Evolutionary conservation across 192 early-diverging fungal species (phyloP).

Genomic region (Coemansia sp.): DNA sequence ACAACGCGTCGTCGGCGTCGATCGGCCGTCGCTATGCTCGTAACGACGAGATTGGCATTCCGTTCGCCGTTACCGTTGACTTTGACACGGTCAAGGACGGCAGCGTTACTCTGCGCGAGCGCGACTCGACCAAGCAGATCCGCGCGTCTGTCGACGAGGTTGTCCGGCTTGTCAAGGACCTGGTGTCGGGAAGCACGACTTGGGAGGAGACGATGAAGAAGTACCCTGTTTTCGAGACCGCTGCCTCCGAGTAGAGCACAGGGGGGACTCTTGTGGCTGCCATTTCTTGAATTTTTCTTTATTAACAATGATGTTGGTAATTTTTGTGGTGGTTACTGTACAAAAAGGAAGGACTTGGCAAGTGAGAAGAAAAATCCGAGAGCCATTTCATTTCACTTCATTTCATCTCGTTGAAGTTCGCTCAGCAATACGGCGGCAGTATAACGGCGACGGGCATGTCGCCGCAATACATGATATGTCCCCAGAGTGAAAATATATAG

Average conservation of each 20-base stretch:
- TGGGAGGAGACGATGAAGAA: slow-evolving; percentile 69
- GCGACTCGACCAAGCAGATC: slow-evolving; percentile 95
- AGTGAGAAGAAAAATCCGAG: too few species aligned
- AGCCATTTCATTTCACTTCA: too few species aligned
- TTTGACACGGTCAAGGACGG: slow-evolving; percentile 94
- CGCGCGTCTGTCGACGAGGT: slow-evolving; percentile 72
- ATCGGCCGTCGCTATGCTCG: slow-evolving; percentile 96
- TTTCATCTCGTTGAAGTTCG: too few species aligned
- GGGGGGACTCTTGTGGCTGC: not conserved
- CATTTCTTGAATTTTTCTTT: too few species aligned
- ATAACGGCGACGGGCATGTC: slow-evolving; percentile 22
- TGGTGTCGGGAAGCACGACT: slow-evolving; percentile 66
- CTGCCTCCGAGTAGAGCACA: slow-evolving; percentile 11
- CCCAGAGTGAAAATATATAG: slow-evolving; percentile 33
- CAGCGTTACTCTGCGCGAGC: slow-evolving; percentile 93
- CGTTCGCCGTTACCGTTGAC: slow-evolving; percentile 96
- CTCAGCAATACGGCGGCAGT: slow-evolving; percentile 9
- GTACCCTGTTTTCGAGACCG: slow-evolving; percentile 65
- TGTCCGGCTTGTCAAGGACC: slow-evolving; percentile 68
- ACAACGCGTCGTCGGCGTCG: slow-evolving; percentile 78
- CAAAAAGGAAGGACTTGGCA: too few species aligned
- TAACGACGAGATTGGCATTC: slow-evolving; percentile 97
- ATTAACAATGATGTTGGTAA: too few species aligned
- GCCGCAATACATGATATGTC: slow-evolving; percentile 35
- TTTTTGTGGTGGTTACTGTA: too few species aligned